Evolutionary conservation across 2,329 filamentous ascomycete species (phyloP), one percentile per base, ranked within the genome.

Genomic region (Botrytis hyacinthi): DNA sequence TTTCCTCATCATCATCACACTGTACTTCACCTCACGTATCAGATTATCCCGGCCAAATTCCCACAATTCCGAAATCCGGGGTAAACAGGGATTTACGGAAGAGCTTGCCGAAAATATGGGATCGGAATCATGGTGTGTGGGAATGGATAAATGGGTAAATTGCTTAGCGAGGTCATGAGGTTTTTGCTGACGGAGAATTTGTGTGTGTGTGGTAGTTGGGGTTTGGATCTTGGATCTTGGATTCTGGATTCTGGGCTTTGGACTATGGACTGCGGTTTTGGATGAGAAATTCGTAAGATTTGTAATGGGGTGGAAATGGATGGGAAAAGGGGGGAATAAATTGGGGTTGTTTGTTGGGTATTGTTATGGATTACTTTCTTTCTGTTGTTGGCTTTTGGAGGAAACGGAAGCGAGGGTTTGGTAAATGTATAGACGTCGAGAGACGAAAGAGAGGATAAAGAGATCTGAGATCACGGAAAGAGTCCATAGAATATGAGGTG

Each of bases 61-160:
- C 60, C 60, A 29, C 22, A 42, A 18, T n/a, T 42, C 26, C 44
- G 44, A 67, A 67, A 67, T 67, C 65, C 3, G 65, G 46, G 65
- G 65, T 67, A 54, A 67, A 67, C 65, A 54, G 46, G 65, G 46
- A 67, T 67, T 40, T 51, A 54, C 65, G 65, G 65, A 29, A 68
- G 26, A 2, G 46, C 4, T 40, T 68, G 26, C 46, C 65, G 46
- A 68, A 54, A 68, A 42, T 40, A 14, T 8, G 22, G 3, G 63
- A 40, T 18, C 1, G 3, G 14, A 7, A 9, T 5, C 9, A 10
- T 29, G 37, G 26, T 32, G 44, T 67, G 63, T 67, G 44, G 48
- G 32, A 48, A 12, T 2, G 65, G 65, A 9, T 54, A 67, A 54
- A 51, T 40, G 65, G 65, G 18, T 67, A 67, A 67, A 67, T 54